phyloP scores from a whole-genome alignment of 2,329 filamentous ascomycete genomes.

The Pleoardoris graminearum region DNA sequence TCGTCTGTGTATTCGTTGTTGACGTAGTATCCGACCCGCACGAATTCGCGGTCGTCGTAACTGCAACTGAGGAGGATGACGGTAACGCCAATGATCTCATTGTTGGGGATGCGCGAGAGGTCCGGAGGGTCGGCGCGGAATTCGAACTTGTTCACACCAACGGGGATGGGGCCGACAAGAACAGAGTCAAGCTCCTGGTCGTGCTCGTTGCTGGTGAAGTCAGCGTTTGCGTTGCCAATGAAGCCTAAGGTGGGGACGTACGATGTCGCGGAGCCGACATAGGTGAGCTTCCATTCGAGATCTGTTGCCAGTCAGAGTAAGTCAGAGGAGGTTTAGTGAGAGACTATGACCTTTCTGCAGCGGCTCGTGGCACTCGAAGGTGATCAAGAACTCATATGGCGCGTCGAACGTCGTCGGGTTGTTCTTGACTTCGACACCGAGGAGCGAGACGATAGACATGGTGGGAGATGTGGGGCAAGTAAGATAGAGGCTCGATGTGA shows the following conservation, averaged over 20 bases:
- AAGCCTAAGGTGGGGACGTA: conserved; percentile 55
- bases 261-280: conserved; percentile 97
- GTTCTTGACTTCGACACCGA: conserved; percentile 95
- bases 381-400: conserved; percentile 97
- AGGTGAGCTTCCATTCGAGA: conserved; percentile 98
- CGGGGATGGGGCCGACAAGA: conserved; percentile 93
- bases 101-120: conserved; percentile 85
- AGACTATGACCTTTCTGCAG: conserved; percentile 76
- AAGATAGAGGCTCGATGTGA: conserved; percentile 5
- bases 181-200: conserved; percentile 98
- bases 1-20: conserved; percentile 98
- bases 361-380: conserved; percentile 94
- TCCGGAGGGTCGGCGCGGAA: conserved; percentile 95
- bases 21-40: conserved; percentile 98
- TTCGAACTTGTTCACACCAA: conserved; percentile 97
- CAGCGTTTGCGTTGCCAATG: conserved; percentile 11
- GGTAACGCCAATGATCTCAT: conserved; percentile 94
- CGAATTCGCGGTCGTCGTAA: conserved; percentile 95
- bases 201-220: conserved; percentile 74
- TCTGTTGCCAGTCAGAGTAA: conserved; percentile 59
- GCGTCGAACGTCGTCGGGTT: conserved; percentile 94
- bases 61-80: conserved; percentile 95
- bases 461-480: conserved; percentile 36
- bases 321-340: not conserved
- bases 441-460: conserved; percentile 95